These are phyloP conservation scores for Arabis alpina DNA, from an alignment of 345 rosid species.

Conservation along the genomic window DNA sequence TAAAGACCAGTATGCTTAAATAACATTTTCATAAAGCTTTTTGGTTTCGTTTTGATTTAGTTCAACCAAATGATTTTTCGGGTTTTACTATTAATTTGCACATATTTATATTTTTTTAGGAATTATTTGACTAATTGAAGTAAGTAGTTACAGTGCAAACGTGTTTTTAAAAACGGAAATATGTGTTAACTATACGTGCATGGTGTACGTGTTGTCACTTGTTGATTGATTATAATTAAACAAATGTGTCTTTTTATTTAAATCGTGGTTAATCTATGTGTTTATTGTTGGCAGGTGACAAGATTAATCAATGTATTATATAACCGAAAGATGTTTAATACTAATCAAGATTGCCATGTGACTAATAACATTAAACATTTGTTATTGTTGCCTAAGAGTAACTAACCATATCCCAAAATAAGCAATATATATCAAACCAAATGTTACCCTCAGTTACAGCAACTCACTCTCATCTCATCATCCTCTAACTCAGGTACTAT, in stretches of 20 bases:
- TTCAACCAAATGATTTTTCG: no score
- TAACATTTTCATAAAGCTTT: no score
- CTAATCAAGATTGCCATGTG: conserved; percentile 14
- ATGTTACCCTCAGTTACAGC: not conserved
- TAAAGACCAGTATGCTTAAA: no score
- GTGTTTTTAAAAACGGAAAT: no score
- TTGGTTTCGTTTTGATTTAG: no score
- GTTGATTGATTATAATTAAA: not conserved
- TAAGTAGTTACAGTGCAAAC: no score
- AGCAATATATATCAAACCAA: conserved; percentile 9
- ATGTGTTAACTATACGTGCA: not conserved
- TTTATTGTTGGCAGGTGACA: no score
- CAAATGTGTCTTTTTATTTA: not conserved
- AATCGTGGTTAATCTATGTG: not conserved
- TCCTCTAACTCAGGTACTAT: no score
- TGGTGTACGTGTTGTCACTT: not conserved
- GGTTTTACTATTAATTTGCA: no score
- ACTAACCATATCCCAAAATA: conserved; percentile 13
- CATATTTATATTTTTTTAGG: no score
- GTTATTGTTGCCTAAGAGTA: not conserved
- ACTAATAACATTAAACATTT: not conserved
- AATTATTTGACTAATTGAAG: no score
- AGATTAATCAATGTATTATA: no score
- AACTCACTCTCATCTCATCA: not conserved
- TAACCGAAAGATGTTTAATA: not conserved